Evolutionary conservation across 2,329 filamentous ascomycete genomes (phyloP), one percentile per base, ranked within the genome.

Genomic region (Alternaria sp.): DNA sequence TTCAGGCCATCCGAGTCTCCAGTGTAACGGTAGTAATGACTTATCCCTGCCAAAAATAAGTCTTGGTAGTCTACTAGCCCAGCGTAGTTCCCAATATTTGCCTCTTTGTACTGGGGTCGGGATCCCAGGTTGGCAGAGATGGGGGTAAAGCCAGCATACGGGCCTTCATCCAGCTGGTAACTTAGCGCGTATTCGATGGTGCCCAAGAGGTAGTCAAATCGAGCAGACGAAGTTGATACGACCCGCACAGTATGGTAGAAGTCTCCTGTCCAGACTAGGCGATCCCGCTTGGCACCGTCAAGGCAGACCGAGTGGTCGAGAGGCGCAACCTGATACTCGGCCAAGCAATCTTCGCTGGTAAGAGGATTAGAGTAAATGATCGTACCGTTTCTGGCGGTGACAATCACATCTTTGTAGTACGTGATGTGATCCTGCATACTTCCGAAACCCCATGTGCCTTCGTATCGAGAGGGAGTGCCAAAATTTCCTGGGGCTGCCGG

Each of bases 241-340:
- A 82, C 74, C 11, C 76, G 72, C 1, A 75, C 67, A 0, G 81
- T 82, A 62, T 83, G 80, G 41, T 78, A 78, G 54, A 81, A 81
- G 58, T 82, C 80, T 5, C 81, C 80, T 3, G 76, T 71, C 80
- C 81, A 82, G 5, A 81, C 71, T 1, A 81, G 68, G 0, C 80
- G 72, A 59, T 83, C 81, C 6, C 81, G 70, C 60, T 82, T 82
- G 0, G 77, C 74, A 3, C 80, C 79, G 58, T 83, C 80, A 1
- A 82, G 67, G 45, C 81, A 83, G 9, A 81, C 73, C 2, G 77
- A 76, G 5, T 68, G 65, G 2, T 70, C 59, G 25, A 82, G 79
- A 1, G 65, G 62, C 3, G 72, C 69, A 0, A 79, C 74, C 5
- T 75, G 74, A 38, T 81, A 83, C 45, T 83, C 81, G 1, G 59